Evolutionary conservation across 2,329 filamentous ascomycete genomes (phyloP), one percentile per base, ranked within the genome.

Genomic region (Chaetomium sp.): DNA sequence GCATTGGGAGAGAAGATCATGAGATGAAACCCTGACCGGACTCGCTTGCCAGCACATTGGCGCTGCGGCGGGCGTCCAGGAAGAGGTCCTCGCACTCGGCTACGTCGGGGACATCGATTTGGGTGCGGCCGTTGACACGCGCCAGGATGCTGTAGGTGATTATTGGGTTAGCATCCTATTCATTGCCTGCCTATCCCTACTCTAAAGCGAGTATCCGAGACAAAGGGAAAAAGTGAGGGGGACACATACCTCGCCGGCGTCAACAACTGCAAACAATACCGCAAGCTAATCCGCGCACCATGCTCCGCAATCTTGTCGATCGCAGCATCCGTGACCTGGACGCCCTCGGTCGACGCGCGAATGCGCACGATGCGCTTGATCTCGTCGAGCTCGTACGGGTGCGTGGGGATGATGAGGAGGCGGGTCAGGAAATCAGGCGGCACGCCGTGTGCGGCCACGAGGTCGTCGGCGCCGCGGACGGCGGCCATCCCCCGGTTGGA

Each of bases 401-500:
- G 88, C 14, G 94, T 99, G 45, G 94, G 94, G 67, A 99, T 87
- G 74, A 99, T 97, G 68, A 99, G 88, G 54, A 99, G 84, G 58
- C 94, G 90, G 53, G 89, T 88, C 54, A 99, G 81, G 64, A 99
- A 91, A 72, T 99, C 94, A 8, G 92, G 84, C 12, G 94, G 94
- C 64, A 99, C 87, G 68, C 94, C 94, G 74, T 99, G 94, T 4
- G 94, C 89, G 54, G 91, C 90, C 65, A 88, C 79, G 68, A 94
- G 80, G 70, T 89, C 83, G 65, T 87, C 81, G 55, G 88, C 92
- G 68, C 92, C 92, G 65, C 91, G 89, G 69, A 99, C 94, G 62
- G 90, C 88, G 62, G 89, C 92, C 78, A 91, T 87, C 71, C 94
- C 94, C 67, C 94, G 87, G 77, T 99, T 99, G 43, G 94, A 97